Base-by-base conservation (phyloP, 257 asterid species). In the Paulownia fortunei region DNA sequence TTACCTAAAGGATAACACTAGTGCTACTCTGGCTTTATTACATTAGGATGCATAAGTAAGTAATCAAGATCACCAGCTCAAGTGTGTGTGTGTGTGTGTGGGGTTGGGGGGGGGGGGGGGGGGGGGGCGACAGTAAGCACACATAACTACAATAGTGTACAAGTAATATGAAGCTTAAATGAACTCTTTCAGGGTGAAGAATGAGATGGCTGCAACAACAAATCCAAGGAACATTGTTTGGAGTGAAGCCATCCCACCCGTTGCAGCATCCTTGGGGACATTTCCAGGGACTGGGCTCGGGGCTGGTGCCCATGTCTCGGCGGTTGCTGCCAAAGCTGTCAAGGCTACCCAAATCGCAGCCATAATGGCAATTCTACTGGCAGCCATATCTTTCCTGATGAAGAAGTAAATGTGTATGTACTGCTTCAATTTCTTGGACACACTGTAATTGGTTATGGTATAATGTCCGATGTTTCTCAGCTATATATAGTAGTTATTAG, bases 201-300 rank as follows among this genome's bases (percentile, higher is more conserved):
- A 39, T 49, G 81, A 81, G 49, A 81, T 10, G 12, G 73, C 69
- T 26, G 84, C 84, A 36, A 54, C 74, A 37, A 76, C 56, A 60
- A 68, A 15, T 39, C 84, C 81, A 6, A 81, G 64, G 30, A 76
- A 41, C 27, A 39, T 36, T 4, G 64, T 41, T 47, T 80, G 69
- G 12, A 61, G 13, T 37, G 84, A 81, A 27, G 78, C 46, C 58
- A 54, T 76, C 62, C 77, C 70, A 44, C 74, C 52, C n/a, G 6
- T 70, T 0, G 81, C 81, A 19, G 47, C 80, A 47, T 42, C 44
- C 16, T 4, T 52, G n/a, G 75, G 80, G 34, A 6, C 1, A 11
- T 46, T 30, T 62, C 26, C 65, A 9, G 49, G 19, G 34, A 36
- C 1, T 6, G 82, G 82, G 56, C 58, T 42, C 6, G 75, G 81